Evolutionary conservation across 1,284 basidiomycete species (phyloP).

Genomic region (Hypsizygus ulmarius): DNA sequence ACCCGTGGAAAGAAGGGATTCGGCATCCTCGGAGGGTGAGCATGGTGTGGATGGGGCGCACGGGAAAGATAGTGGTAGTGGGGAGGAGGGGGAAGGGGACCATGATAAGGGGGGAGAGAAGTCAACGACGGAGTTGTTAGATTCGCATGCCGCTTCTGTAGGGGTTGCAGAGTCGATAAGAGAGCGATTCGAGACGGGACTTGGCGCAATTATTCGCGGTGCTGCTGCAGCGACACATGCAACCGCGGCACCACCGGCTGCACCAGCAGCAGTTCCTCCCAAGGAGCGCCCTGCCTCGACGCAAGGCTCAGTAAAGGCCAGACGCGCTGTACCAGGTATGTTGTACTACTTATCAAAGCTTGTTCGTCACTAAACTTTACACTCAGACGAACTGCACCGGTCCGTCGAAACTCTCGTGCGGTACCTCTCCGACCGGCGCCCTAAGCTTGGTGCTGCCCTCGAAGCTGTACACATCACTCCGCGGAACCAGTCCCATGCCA

Average conservation of each 20-base stretch:
- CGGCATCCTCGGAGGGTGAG: slow-evolving; percentile 15
- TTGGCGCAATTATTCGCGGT: slow-evolving; percentile 49
- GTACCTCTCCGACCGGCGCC: slow-evolving; percentile 82
- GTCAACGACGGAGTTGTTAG: slow-evolving; percentile 24
- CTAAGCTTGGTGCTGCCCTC: slow-evolving; percentile 78
- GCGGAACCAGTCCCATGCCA: slow-evolving; percentile 59
- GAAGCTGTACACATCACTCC: slow-evolving; percentile 68
- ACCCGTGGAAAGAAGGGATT: slow-evolving; percentile 14
- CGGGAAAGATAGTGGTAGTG: slow-evolving; percentile 14
- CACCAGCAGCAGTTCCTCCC: slow-evolving; percentile 9
- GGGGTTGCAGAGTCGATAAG: slow-evolving; percentile 43
- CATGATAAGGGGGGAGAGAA: slow-evolving; percentile 9
- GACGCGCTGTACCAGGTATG: slow-evolving; percentile 30
- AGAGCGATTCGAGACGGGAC: slow-evolving; percentile 48
- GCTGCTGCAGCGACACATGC: slow-evolving; percentile 1
- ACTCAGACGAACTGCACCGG: slow-evolving; percentile 61
- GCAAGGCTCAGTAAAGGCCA: slow-evolving; percentile 42
- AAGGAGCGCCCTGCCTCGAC: slow-evolving; percentile 59
- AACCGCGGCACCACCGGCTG: no score
- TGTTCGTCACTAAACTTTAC: no score
- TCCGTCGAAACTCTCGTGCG: slow-evolving; percentile 70
- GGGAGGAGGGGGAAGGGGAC: background rate
- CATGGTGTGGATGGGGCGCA: slow-evolving; percentile 23
- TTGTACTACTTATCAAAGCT: slow-evolving; percentile 3
- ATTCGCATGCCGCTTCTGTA: slow-evolving; percentile 36